Evolutionary conservation across 2,329 filamentous ascomycete species (phyloP), one percentile per base, ranked within the genome.

Genomic region (Colletotrichum somersetense): DNA sequence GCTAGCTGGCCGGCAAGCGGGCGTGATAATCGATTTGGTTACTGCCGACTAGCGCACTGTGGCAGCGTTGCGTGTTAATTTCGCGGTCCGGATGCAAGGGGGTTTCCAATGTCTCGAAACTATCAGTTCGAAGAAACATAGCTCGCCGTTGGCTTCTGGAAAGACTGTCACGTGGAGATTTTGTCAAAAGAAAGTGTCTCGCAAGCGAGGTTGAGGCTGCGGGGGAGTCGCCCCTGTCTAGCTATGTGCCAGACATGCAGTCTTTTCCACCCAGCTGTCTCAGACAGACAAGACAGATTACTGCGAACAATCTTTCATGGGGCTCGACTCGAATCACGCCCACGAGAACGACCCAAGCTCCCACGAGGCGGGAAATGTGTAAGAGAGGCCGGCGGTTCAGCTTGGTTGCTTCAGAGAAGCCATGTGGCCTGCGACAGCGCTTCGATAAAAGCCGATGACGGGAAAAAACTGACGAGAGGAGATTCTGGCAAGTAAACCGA

Each of bases 351-450:
- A 10, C 20, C 40, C 48, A 42, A 42, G 59, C 42, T 50, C 33
- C 33, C 59, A 64, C 42, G 59, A 64, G 59, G 58, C 18, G 12
- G 18, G 5, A 48, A 64, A 62, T 18, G 30, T 62, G 57, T 44
- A 53, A 35, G 26, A 12, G 3, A 7, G 57, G 46, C 14, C 10
- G 33, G 23, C 20, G 11, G 7, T 33, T 26, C 40, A 26, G 20
- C 18, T 35, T 55, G 18, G 0, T 30, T 20, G n/a, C 8, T 5
- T 30, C 7, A 42, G 50, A n/a, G 26, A 16, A 62, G 33, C 48
- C 38, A 35, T n/a, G 7, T 18, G 26, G 18, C 20, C 14, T 30
- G 58, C 40, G 20, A 26, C 6, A 6, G 40, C 20, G 62, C 40
- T 8, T 38, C n/a, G 38, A 26, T 4, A 33, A 48, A 53, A 67